Base-by-base conservation (phyloP, 768 basidiomycete species). In the Kwoniella mangroviensis region DNA sequence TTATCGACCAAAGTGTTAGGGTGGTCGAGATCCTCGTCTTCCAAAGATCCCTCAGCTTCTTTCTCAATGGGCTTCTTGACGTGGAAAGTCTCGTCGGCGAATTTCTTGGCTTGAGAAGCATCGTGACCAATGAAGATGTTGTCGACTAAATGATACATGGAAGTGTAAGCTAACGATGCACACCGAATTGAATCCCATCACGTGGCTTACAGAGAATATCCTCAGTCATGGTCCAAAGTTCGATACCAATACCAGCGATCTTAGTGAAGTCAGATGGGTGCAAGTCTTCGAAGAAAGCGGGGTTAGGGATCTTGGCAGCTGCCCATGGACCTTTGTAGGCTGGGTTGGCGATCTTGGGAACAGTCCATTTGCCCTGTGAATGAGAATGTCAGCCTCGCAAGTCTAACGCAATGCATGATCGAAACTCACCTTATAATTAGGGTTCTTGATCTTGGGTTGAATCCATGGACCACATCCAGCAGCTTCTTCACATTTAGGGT, bases 181-280 rank as follows among this genome's bases (percentile, higher is more conserved):
- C 19, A 0, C 2, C 10, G 42, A 21, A 1, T 66, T 19, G n/a
- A 28, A 10, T 17, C 22, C 19, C 13, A 11, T 52, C 26, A 28
- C 15, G 21, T 6, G 13, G 74, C 80, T 67, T 56, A 82, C 81
- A 83, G 61, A 82, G 72, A 54, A 83, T 81, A 55, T 81, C 82
- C 73, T 85, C 84, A 22, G 95, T 96, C 97, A 98, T 99, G 56
- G 96, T 96, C 97, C 97, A 99, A 77, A 98, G 89, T 85, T 99
- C 97, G 75, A 98, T 95, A 80, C 95, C 95, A 71, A 97, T 88
- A 85, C 94, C 94, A 75, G 93, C 92, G 81, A 99, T 96, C 84
- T 92, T 92, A 77, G 88, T 86, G 60, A 99, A 83, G 86, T 93
- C 90, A 75, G 93, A 87, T 6, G 94, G 94, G 65, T 85, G 88